Evolutionary conservation across 2,329 filamentous ascomycete genomes (phyloP).

Genomic region (Penicillium sp.): DNA sequence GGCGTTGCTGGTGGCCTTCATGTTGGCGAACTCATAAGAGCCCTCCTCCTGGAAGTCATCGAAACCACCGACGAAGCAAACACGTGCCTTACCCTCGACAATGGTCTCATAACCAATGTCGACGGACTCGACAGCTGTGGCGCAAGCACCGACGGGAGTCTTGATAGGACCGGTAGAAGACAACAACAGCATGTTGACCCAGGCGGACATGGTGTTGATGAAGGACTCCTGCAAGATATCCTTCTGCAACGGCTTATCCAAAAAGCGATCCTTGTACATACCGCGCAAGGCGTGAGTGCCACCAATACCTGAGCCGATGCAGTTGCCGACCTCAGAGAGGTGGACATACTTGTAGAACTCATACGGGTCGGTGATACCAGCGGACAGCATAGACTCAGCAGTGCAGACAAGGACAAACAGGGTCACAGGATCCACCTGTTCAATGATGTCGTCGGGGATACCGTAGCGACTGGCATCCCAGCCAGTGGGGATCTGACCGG

Average conservation of each 20-base stretch:
- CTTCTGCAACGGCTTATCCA: slow-evolving; percentile 96
- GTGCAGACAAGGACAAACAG: slow-evolving; percentile 93
- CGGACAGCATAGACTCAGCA: slow-evolving; percentile 81
- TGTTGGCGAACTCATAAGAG: slow-evolving; percentile 99
- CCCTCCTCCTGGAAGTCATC: slow-evolving; percentile 99
- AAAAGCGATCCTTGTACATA: slow-evolving; percentile 97
- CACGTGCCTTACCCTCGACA: slow-evolving; percentile 92
- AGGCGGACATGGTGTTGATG: slow-evolving; percentile 99
- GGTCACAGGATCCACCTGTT: slow-evolving; percentile 93
- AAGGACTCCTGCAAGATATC: slow-evolving; percentile 99
- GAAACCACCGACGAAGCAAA: slow-evolving; percentile 97
- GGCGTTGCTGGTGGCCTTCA: slow-evolving; percentile 98
- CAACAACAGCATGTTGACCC: slow-evolving; percentile 98
- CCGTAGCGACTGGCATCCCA: slow-evolving; percentile 97
- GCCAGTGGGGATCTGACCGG: slow-evolving; percentile 92
- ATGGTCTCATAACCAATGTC: slow-evolving; percentile 99
- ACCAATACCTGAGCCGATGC: slow-evolving; percentile 96
- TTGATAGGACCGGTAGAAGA: slow-evolving; percentile 98
- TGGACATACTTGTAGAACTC: slow-evolving; percentile 99
- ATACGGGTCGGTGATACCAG: slow-evolving; percentile 96
- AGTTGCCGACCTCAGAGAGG: slow-evolving; percentile 96
- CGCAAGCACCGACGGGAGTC: slow-evolving; percentile 95
- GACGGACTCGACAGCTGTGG: slow-evolving; percentile 93
- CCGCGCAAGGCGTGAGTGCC: slow-evolving; percentile 86
- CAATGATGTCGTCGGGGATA: slow-evolving; percentile 95